Percentiles rank a stretch among this genome's conserved stretches.
phyloP scores from a whole-genome alignment of 164 flowering plant genomes.

The Tetrastigma voinierianum region DNA sequence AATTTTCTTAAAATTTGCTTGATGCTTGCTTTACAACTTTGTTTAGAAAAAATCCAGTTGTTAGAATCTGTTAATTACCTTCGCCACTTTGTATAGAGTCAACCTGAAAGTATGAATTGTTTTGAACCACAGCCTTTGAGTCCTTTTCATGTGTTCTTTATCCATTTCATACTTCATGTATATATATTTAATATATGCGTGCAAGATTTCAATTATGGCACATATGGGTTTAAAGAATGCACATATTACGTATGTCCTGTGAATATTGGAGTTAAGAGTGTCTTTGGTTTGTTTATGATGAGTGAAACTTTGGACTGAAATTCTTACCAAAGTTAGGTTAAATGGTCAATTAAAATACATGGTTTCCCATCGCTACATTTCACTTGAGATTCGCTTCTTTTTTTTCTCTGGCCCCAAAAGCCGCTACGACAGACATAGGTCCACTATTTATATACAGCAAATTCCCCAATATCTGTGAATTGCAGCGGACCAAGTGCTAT shows the following conservation, averaged over 20 bases:
- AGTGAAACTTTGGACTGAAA: no score
- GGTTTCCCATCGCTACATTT: not conserved
- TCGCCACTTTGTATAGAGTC: not conserved
- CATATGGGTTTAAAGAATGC: not conserved
- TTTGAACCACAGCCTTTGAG: not conserved
- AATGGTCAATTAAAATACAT: no score
- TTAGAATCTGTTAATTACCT: not conserved
- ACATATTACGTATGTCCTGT: no score
- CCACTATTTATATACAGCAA: not conserved
- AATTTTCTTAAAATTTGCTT: not conserved
- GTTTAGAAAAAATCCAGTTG: not conserved
- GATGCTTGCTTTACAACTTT: no score
- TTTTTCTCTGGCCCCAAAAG: not conserved
- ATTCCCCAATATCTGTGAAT: constrained; percentile 3
- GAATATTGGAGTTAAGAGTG: no score
- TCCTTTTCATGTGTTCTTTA: no score
- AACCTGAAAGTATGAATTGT: not conserved
- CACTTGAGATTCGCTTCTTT: not conserved
- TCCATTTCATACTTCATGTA: not conserved
- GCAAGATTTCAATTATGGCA: not conserved
- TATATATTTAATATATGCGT: not conserved
- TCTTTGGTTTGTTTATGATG: no score
- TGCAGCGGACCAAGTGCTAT: constrained; percentile 44
- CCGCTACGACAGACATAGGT: not conserved
- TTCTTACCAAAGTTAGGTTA: no score